phyloP scores from a whole-genome alignment of 2,329 filamentous ascomycete species.

The Penicillium sp. region DNA sequence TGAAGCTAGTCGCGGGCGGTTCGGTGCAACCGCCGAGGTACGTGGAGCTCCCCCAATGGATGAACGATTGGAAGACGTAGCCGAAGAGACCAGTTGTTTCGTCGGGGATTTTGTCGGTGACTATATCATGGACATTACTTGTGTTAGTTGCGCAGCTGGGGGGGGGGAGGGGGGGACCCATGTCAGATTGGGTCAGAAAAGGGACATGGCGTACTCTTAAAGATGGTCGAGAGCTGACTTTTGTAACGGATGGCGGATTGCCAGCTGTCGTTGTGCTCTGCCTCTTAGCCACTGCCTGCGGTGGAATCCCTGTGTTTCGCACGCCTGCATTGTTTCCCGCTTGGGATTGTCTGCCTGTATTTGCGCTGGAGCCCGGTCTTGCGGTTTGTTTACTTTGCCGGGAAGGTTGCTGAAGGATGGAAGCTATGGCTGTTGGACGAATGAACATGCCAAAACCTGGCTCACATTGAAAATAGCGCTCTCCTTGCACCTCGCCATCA shows the following conservation, averaged over 20 bases:
- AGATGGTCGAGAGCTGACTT: slow-evolving; percentile 35
- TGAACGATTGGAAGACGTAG: slow-evolving; percentile 47
- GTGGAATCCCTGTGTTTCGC: slow-evolving; percentile 43
- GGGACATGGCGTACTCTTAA: slow-evolving; percentile 29
- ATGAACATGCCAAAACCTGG: slow-evolving; percentile 77
- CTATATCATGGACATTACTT: slow-evolving; percentile 36
- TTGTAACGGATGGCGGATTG: slow-evolving; percentile 65
- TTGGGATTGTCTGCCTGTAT: slow-evolving; percentile 19
- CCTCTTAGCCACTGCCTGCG: slow-evolving; percentile 54
- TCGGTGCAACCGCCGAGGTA: slow-evolving; percentile 48
- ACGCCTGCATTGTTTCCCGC: slow-evolving; percentile 21
- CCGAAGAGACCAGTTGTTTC: slow-evolving; percentile 58
- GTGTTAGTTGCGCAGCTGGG: neutral
- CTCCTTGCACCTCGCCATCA: slow-evolving; percentile 81
- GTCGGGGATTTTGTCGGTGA: slow-evolving; percentile 75
- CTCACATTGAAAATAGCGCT: slow-evolving; percentile 79
- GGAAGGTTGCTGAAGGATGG: slow-evolving; percentile 39
- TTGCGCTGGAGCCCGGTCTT: slow-evolving; percentile 26
- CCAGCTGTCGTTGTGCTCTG: slow-evolving; percentile 62
- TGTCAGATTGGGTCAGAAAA: too few relatives aligned
- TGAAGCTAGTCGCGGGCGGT: slow-evolving; percentile 50
- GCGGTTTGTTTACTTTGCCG: slow-evolving; percentile 35
- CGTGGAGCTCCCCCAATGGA: slow-evolving; percentile 42
- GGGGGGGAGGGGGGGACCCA: neutral
- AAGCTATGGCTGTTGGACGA: slow-evolving; percentile 61